Base-by-base conservation (phyloP, 2,329 filamentous ascomycete species). In the Acephala macrosclerotiorum region DNA sequence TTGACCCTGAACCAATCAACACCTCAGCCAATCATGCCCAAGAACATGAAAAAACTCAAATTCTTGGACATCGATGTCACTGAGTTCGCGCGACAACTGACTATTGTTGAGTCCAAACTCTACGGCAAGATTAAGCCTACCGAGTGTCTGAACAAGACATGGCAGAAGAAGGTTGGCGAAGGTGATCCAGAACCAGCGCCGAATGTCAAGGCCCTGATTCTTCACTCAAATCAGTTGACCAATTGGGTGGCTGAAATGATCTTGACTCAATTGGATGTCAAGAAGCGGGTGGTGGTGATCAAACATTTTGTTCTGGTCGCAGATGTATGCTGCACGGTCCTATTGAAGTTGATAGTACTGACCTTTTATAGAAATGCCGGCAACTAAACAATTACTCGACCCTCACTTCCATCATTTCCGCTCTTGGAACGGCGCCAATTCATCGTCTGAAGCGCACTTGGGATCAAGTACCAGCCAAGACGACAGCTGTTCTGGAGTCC, bases 161-260 rank as follows among this genome's bases (percentile, higher is more conserved):
- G 96, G 96, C 94, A 97, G 80, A 98, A 96, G 86, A 97, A 97
- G 82, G 84, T 96, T 65, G 86, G 82, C 9, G 91, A 94, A 38
- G 90, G 91, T 66, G 91, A 94, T 68, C 87, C 91, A 6, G 94
- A 97, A 74, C 92, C 94, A 38, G 94, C 96, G 11, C 88, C 93
- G 0, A 98, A 99, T 73, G 93, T 99, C 72, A 97, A 98, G 80
- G 92, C 94, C 11, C 85, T 99, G 68, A 99, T 99, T 80, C 84
- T 98, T 60, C 96, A 99, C 80, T 98, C 96, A 0, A 99, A 99
- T 75, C 95, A 98, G 79, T 89, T 99, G 84, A 99, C 96, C 6
- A 99, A 98, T 77, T 99, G 96, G 96, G 96, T 98, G 59, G 96
- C 96, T 35, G 95, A 98, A 79, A 98, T 99, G 96, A 98, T 99